Percentiles rank a stretch among this genome's conserved stretches.
phyloP scores from a whole-genome alignment of 2,329 filamentous ascomycete genomes.

The Nigrograna mackinnonii region DNA sequence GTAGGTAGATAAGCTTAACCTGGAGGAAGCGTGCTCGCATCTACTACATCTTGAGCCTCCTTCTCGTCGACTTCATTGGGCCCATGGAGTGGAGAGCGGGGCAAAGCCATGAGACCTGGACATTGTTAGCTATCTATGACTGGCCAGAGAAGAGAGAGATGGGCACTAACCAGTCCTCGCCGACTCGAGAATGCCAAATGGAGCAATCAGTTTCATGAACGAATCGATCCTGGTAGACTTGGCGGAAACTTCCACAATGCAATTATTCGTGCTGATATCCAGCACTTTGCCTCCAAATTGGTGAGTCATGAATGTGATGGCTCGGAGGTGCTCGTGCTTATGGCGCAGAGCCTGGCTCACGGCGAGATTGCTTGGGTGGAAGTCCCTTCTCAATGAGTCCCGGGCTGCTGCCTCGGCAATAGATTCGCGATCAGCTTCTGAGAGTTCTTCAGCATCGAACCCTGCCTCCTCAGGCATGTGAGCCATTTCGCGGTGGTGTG shows the following conservation, averaged over 20 bases:
- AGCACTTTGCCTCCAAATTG: conserved; percentile 97
- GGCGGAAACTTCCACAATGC: conserved; percentile 94
- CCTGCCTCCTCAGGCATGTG: conserved; percentile 43
- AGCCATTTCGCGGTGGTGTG: conserved; percentile 92
- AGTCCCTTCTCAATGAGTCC: conserved; percentile 62
- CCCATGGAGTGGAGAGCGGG: conserved; percentile 83
- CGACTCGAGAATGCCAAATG: conserved; percentile 96
- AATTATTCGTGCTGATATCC: conserved; percentile 98
- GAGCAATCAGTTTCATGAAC: conserved; percentile 92
- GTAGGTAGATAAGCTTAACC: conserved; percentile 59
- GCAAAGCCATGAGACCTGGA: conserved; percentile 87
- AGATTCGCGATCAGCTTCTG: conserved; percentile 33
- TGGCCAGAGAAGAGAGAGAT: no score
- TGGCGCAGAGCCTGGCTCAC: conserved; percentile 88
- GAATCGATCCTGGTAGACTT: conserved; percentile 94
- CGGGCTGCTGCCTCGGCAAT: conserved; percentile 40
- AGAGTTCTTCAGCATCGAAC: conserved; percentile 25
- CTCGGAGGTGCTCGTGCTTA: conserved; percentile 96
- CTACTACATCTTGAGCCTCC: conserved; percentile 93
- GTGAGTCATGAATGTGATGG: conserved; percentile 94
- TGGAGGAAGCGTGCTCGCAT: conserved; percentile 89
- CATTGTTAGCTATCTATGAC: no score
- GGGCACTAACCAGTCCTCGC: conserved; percentile 76
- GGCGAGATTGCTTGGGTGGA: conserved; percentile 86
- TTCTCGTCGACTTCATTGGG: conserved; percentile 75